Percentiles rank a stretch among this genome's conserved stretches.
Conservation (phyloP, 192 early-diverging fungal species). For the Entophlyctis luteolus region DNA sequence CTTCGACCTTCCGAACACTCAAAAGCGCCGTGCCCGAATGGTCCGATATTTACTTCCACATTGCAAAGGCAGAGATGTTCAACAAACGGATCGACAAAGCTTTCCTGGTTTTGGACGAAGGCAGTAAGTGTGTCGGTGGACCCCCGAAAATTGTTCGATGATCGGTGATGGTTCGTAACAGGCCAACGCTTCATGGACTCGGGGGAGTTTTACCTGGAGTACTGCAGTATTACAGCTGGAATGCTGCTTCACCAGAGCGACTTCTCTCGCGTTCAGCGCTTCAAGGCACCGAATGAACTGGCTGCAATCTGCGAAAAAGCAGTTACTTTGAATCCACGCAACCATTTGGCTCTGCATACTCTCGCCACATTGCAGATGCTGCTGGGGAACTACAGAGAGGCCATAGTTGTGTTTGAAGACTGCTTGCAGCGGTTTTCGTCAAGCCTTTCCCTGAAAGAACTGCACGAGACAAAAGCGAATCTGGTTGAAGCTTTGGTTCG, state of each 20-base stretch:
- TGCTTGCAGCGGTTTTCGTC: background rate
- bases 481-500: background rate
- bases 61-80: background rate
- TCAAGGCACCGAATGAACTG: background rate
- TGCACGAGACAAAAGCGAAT: background rate
- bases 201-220: constrained; percentile 2
- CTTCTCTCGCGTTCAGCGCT: background rate
- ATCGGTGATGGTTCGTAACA: background rate
- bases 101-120: constrained; percentile 8
- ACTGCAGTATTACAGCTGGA: background rate
- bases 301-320: background rate
- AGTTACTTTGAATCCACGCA: background rate
- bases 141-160: background rate
- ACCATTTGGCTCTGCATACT: background rate
- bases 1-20: background rate
- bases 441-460: background rate
- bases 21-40: constrained; percentile 11
- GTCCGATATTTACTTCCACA: constrained; percentile 14
- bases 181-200: background rate
- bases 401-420: background rate
- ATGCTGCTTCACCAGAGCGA: constrained; percentile 14
- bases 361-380: background rate
- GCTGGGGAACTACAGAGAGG: background rate
- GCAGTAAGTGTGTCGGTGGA: background rate
- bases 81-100: background rate